These are phyloP conservation scores for Suillus sp. DNA, from an alignment of 768 basidiomycete genomes.

Conservation along the genomic window DNA sequence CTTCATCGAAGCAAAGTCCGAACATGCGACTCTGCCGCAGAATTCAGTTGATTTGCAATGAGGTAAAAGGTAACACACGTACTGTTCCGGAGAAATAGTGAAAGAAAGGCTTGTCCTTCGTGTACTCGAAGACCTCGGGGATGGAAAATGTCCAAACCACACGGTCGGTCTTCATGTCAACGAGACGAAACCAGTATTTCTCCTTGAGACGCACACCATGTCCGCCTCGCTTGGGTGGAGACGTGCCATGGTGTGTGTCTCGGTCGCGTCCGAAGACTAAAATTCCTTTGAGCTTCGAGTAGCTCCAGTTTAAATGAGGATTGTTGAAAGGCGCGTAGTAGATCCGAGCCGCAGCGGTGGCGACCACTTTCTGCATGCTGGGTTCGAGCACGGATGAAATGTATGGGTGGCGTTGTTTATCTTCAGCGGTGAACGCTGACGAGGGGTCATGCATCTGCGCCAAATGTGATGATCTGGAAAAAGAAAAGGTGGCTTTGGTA, in stretches of 20 bases:
- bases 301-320: conserved; percentile 55
- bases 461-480: conserved; percentile 19
- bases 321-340: conserved; percentile 60
- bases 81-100: conserved; percentile 88
- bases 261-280: conserved; percentile 53
- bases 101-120: conserved; percentile 88
- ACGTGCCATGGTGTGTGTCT: conserved; percentile 24
- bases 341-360: conserved; percentile 56
- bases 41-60: conserved; percentile 3
- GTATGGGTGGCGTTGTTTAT: conserved; percentile 41
- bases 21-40: conserved; percentile 44
- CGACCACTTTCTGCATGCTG: conserved; percentile 48
- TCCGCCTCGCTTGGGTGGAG: conserved; percentile 23
- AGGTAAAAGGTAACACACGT: conserved; percentile 33
- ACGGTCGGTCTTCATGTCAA: conserved; percentile 57
- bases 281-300: conserved; percentile 59
- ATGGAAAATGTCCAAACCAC: conserved; percentile 72
- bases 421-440: conserved; percentile 38
- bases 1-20: conserved; percentile 61
- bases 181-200: conserved; percentile 65
- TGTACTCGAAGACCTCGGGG: conserved; percentile 64
- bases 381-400: conserved; percentile 42
- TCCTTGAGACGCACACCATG: conserved; percentile 33
- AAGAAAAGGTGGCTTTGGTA: conserved; percentile 19
- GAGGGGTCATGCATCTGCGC: conserved; percentile 34